Conservation (phyloP, 2,329 filamentous ascomycete species). For the Xylariales sp. region DNA sequence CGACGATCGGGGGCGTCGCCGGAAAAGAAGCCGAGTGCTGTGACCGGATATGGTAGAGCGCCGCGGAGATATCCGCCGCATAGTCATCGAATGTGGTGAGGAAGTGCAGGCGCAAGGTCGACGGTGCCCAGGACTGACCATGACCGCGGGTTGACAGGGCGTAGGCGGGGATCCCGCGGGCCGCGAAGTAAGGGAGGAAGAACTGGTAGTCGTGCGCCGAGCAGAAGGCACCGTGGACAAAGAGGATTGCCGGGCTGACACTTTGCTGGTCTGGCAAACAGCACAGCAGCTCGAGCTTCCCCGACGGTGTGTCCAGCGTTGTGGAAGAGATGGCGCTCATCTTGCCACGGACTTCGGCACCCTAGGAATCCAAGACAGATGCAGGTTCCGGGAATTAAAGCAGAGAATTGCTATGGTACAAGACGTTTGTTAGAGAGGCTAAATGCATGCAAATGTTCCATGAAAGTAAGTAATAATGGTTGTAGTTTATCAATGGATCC, state of each 20-base stretch:
- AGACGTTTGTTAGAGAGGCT: too few species aligned
- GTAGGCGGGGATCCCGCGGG: conserved; percentile 9
- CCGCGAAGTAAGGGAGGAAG: conserved; percentile 9
- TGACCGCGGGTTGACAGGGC: conserved; percentile 9
- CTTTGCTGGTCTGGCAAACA: conserved; percentile 1
- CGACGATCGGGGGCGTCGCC: conserved; percentile 6
- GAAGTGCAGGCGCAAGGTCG: conserved; percentile 3
- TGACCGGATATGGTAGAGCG: not conserved
- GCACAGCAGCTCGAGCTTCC: conserved; percentile 8
- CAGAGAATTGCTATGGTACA: too few species aligned
- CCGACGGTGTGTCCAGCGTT: conserved; percentile 2
- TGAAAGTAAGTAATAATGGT: too few species aligned
- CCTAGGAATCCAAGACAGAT: too few species aligned
- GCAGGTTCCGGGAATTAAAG: too few species aligned
- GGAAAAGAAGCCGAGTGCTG: conserved; percentile 1
- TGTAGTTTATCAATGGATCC: too few species aligned
- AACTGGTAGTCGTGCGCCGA: conserved; percentile 7
- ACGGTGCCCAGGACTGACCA: conserved; percentile 5
- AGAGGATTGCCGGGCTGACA: conserved; percentile 8
- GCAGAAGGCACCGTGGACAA: conserved; percentile 9
- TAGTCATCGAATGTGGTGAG: conserved; percentile 8
- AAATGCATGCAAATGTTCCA: too few species aligned
- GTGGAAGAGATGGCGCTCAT: too few species aligned
- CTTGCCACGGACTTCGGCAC: too few species aligned
- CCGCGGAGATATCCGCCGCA: conserved; percentile 1